A percentile compares a stretch with the other conserved stretches of the same genome.
Evolutionary conservation across 306 rosid species (phyloP).

Genomic region (Cucurbita maxima): DNA sequence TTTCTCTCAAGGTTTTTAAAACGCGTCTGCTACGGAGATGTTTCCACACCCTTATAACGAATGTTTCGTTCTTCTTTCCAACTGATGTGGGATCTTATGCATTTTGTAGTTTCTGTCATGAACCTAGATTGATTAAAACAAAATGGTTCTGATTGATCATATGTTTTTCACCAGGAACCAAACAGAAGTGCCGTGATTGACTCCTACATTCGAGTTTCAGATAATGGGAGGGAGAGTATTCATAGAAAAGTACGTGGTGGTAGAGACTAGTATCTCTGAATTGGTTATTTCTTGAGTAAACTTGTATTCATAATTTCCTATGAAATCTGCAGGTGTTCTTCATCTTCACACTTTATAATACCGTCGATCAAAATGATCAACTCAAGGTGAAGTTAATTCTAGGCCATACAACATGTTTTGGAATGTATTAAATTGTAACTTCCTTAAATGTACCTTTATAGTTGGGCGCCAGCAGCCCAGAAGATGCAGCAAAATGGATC

Average conservation of each 20-base stretch:
- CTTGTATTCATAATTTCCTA: constrained; percentile 8
- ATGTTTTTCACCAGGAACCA: constrained; percentile 44
- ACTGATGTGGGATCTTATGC: neutral
- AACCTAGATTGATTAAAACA: neutral
- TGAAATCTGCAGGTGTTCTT: constrained; percentile 40
- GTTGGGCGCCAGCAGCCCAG: constrained; percentile 85
- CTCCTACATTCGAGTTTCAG: constrained; percentile 49
- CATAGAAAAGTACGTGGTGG: constrained; percentile 38
- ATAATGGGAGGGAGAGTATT: constrained; percentile 65
- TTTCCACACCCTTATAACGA: too few species aligned
- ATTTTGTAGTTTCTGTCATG: neutral
- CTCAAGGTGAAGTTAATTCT: constrained; percentile 46
- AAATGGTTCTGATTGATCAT: constrained; percentile 2
- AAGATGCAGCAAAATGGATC: constrained; percentile 88
- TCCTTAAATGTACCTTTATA: constrained; percentile 14
- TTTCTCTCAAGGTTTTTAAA: too few species aligned
- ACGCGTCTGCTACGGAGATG: too few species aligned
- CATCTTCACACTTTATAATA: constrained; percentile 52
- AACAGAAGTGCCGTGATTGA: constrained; percentile 68
- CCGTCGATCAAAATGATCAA: constrained; percentile 52
- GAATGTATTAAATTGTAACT: constrained; percentile 10
- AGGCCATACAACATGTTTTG: neutral
- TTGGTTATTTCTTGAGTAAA: neutral
- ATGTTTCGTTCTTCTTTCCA: too few species aligned
- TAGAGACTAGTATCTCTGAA: constrained; percentile 1